phyloP scores from a whole-genome alignment of 2,329 filamentous ascomycete species.

The Penicillium brasilianum region DNA sequence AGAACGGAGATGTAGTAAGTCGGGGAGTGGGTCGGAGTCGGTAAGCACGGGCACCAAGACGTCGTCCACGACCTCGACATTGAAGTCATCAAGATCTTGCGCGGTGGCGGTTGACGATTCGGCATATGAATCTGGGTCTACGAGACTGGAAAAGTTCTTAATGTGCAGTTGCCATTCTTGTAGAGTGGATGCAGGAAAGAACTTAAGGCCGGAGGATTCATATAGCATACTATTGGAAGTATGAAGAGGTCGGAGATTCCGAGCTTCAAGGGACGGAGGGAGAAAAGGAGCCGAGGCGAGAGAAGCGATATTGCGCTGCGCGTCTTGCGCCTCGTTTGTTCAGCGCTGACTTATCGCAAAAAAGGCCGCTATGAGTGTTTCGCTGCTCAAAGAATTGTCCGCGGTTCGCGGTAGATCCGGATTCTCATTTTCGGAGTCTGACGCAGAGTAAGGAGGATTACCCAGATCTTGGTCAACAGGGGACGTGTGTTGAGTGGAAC shows the following conservation, averaged over 20 bases:
- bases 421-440: background rate
- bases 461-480: background rate
- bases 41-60: background rate
- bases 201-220: background rate
- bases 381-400: background rate
- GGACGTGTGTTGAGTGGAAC: background rate
- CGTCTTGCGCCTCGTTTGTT: background rate
- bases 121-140: background rate
- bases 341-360: background rate
- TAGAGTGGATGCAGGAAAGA: background rate
- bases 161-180: background rate
- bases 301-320: background rate
- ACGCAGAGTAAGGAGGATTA: background rate
- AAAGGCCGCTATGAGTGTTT: background rate
- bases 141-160: background rate
- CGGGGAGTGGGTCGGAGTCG: background rate
- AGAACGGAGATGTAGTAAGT: background rate
- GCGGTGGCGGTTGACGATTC: background rate
- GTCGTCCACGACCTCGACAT: background rate
- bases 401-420: background rate
- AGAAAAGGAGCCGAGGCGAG: background rate
- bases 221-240: background rate
- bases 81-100: background rate
- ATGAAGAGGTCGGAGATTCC: background rate
- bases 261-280: too few relatives aligned